Evolutionary conservation across 768 basidiomycete genomes (phyloP).

Genomic region (Daedaleopsis sinensis): DNA sequence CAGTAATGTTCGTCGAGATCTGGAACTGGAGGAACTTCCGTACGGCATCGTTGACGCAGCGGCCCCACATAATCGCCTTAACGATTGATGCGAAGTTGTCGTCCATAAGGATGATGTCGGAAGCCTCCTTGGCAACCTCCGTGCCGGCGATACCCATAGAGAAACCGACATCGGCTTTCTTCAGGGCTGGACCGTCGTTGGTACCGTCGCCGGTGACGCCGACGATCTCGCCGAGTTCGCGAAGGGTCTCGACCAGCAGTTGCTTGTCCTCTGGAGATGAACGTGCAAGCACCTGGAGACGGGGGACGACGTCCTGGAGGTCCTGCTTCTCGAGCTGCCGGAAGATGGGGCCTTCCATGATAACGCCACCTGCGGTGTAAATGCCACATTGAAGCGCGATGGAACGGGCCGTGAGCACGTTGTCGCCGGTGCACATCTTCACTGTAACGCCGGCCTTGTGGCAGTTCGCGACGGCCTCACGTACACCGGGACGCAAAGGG

Average conservation of each 20-base stretch:
- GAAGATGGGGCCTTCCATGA: slow-evolving; percentile 98
- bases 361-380: slow-evolving; percentile 89
- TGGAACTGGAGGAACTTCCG: slow-evolving; percentile 98
- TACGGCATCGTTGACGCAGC: slow-evolving; percentile 97
- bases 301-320: slow-evolving; percentile 82
- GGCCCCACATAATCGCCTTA: slow-evolving; percentile 98
- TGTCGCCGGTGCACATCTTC: slow-evolving; percentile 99
- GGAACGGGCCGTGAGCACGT: slow-evolving; percentile 92
- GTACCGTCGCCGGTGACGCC: slow-evolving; percentile 98
- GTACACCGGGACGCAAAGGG: slow-evolving; percentile 88
- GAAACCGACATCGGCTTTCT: slow-evolving; percentile 95
- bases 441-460: slow-evolving; percentile 87
- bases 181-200: slow-evolving; percentile 96
- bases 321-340: slow-evolving; percentile 72
- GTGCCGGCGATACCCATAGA: slow-evolving; percentile 97
- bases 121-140: slow-evolving; percentile 98
- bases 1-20: slow-evolving; percentile 92
- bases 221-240: slow-evolving; percentile 85
- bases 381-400: slow-evolving; percentile 97
- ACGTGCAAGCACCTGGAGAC: slow-evolving; percentile 94
- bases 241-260: slow-evolving; percentile 86
- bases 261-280: slow-evolving; percentile 99
- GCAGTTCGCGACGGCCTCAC: slow-evolving; percentile 86
- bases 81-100: slow-evolving; percentile 97
- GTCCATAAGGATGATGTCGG: slow-evolving; percentile 98